Evolutionary conservation across 768 basidiomycete genomes (phyloP), one percentile per base, ranked within the genome.

Genomic region (Imleria badia): DNA sequence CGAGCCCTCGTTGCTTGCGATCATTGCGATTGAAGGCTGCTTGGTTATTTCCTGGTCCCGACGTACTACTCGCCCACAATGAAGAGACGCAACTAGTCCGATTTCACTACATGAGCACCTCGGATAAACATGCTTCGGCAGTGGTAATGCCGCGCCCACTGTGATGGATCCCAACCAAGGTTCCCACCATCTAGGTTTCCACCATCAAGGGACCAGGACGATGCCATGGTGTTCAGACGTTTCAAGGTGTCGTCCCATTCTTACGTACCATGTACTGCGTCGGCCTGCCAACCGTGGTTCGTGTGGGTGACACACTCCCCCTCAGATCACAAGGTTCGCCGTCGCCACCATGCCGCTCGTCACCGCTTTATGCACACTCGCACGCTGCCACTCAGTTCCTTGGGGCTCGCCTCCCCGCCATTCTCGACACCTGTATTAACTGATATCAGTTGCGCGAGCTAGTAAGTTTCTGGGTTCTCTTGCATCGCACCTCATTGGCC

Each of bases 341-440:
- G 50, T 36, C 52, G 6, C 53, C 22, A 67, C 60, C 50, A n/a
- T 38, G 4, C 54, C 68, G 17, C 31, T 58, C 17, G 42, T 45
- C 42, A 11, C 60, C 14, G 44, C 44, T n/a, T 43, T 56, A 4
- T 55, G 26, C 4, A 26, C 26, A n/a, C 26, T 26, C 26, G 26
- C 26, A 26, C 26, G 26, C 26, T 26, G 26, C 26, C 6, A 26
- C n/a, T n/a, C n/a, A n/a, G n/a, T n/a, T n/a, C n/a, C n/a, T n/a
- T n/a, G n/a, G n/a, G n/a, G n/a, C n/a, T n/a, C n/a, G n/a, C n/a
- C n/a, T n/a, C n/a, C n/a, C n/a, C n/a, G n/a, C n/a, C n/a, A n/a
- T n/a, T n/a, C n/a, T n/a, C n/a, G n/a, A n/a, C n/a, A n/a, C n/a
- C n/a, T n/a, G n/a, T n/a, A n/a, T n/a, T n/a, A n/a, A n/a, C 26